These are phyloP conservation scores for Neofusicoccum umdonicola DNA, from an alignment of 2,329 filamentous ascomycete genomes.

Conservation along the genomic window DNA sequence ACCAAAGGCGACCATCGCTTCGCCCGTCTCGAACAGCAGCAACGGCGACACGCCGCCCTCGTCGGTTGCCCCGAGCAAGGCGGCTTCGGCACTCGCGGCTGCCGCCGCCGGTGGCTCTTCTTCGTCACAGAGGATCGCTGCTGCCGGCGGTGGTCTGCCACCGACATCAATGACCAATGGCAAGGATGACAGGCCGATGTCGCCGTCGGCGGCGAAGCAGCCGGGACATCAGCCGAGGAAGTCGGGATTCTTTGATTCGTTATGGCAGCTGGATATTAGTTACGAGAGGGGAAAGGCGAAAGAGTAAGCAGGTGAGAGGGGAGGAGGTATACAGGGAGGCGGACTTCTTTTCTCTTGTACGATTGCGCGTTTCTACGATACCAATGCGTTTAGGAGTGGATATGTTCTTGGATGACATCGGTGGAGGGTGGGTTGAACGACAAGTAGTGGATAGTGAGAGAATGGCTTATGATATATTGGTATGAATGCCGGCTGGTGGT, in stretches of 20 bases:
- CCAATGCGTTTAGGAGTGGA: background rate
- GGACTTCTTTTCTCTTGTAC: background rate
- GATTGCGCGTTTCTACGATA: background rate
- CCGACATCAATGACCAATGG: background rate
- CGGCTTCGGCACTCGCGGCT: background rate
- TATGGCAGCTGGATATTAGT: slow-evolving; percentile 40
- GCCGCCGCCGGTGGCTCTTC: background rate
- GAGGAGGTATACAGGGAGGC: background rate
- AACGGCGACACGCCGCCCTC: background rate
- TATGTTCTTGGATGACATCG: background rate
- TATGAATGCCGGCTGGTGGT: background rate
- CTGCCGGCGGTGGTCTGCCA: background rate
- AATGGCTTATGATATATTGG: background rate
- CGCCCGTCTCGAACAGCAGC: background rate
- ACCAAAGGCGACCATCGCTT: background rate
- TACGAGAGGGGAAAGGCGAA: slow-evolving; percentile 37
- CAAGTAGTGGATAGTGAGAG: background rate
- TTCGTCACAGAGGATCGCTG: background rate
- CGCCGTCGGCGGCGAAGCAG: slow-evolving; percentile 20
- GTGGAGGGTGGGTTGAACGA: background rate
- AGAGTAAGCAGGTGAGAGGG: slow-evolving; percentile 22
- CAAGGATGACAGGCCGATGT: background rate
- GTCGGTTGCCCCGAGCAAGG: background rate
- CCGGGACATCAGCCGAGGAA: slow-evolving; percentile 25
- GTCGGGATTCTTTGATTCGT: slow-evolving; percentile 36